Percentiles rank a stretch among this genome's conserved stretches.
phyloP scores from a whole-genome alignment of 176 grass and related monocot genomes.

The Eleusine coracana region DNA sequence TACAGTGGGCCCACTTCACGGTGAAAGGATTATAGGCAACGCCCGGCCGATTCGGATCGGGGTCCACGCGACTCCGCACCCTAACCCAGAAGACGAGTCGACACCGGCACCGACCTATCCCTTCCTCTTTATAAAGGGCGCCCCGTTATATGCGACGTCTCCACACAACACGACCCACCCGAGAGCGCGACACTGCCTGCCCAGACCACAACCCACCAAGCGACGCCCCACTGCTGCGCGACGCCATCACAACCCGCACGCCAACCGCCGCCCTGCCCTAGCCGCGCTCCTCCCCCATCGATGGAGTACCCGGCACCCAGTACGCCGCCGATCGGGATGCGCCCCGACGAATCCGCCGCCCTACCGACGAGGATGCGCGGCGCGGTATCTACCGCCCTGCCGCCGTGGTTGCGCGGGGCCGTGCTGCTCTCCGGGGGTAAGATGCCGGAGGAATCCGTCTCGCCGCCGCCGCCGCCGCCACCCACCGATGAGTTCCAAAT shows the following conservation, averaged over 20 bases:
- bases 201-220: background rate
- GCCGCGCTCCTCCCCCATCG: background rate
- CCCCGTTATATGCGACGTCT: background rate
- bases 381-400: background rate
- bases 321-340: background rate
- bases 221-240: background rate
- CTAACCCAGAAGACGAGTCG: background rate
- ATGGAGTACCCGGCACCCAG: background rate
- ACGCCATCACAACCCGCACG: background rate
- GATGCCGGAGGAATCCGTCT: background rate
- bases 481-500: background rate
- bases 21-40: background rate
- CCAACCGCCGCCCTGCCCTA: background rate
- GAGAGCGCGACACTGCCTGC: too few species aligned
- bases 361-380: too few species aligned
- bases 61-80: background rate
- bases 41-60: conserved; percentile 4
- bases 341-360: background rate
- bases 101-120: background rate
- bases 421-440: background rate
- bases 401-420: conserved; percentile 18
- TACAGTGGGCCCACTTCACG: background rate
- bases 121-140: conserved; percentile 3
- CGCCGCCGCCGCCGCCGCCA: too few species aligned
- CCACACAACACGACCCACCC: background rate